phyloP scores from a whole-genome alignment of 2,329 filamentous ascomycete genomes.

The Penicillium hesseltinei region DNA sequence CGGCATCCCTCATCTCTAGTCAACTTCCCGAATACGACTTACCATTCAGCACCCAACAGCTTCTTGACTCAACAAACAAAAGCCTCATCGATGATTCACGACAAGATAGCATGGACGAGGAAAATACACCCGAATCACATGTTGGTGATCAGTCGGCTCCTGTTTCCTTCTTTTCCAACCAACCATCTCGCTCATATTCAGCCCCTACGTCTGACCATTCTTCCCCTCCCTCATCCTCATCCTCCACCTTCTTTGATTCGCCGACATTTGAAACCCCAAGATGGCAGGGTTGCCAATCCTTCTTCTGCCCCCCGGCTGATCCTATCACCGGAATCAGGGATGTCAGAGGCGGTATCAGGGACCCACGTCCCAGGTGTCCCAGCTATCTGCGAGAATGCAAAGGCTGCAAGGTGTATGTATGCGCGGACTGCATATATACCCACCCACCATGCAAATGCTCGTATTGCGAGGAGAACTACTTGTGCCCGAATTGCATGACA shows the following conservation, averaged over 20 bases:
- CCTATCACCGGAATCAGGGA: slow-evolving; percentile 6
- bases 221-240: slow-evolving; percentile 41
- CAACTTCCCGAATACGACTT: slow-evolving; percentile 28
- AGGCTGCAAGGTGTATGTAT: slow-evolving; percentile 47
- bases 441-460: slow-evolving; percentile 46
- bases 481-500: slow-evolving; percentile 45
- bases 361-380: slow-evolving; percentile 47
- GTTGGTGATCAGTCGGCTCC: slow-evolving; percentile 20
- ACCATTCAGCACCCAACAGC: slow-evolving; percentile 32
- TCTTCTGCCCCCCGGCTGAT: slow-evolving; percentile 43
- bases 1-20: slow-evolving; percentile 15
- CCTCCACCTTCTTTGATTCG: slow-evolving; percentile 39
- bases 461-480: slow-evolving; percentile 45
- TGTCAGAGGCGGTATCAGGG: slow-evolving; percentile 36
- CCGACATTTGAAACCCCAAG: slow-evolving; percentile 33
- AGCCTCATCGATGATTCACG: slow-evolving; percentile 37
- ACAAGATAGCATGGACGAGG: slow-evolving; percentile 28
- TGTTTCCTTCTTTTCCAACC: slow-evolving; percentile 23
- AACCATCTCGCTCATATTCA: slow-evolving; percentile 38
- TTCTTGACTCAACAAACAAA: slow-evolving; percentile 33
- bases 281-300: slow-evolving; percentile 50
- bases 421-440: slow-evolving; percentile 43
- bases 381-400: slow-evolving; percentile 47
- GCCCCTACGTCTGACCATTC: slow-evolving; percentile 42
- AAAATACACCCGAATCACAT: slow-evolving; percentile 21